Evolutionary conservation across 2,329 filamentous ascomycete genomes (phyloP).

Genomic region (Trichoderma aggressivum): DNA sequence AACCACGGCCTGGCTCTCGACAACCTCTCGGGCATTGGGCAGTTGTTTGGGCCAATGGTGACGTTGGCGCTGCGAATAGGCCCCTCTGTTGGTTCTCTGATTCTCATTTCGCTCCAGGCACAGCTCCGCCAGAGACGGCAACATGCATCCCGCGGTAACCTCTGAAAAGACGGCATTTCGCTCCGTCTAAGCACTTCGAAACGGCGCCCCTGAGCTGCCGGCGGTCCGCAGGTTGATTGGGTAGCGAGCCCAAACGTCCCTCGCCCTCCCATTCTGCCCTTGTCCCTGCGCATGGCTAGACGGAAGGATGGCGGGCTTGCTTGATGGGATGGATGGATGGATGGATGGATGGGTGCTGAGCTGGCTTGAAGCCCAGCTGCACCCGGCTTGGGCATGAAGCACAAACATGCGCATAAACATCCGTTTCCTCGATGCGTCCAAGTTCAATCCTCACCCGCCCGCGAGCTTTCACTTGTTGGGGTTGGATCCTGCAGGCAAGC

Average conservation of each 20-base stretch:
- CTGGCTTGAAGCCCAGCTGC: slow-evolving; percentile 18
- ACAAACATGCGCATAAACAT: not conserved
- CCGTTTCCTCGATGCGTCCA: not conserved
- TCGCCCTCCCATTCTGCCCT: not conserved
- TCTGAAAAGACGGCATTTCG: not conserved
- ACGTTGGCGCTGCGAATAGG: not conserved
- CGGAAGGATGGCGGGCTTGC: slow-evolving; percentile 1
- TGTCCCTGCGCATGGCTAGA: slow-evolving; percentile 2
- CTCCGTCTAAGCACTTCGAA: not conserved
- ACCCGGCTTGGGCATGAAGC: slow-evolving; percentile 17
- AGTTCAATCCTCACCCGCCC: not conserved
- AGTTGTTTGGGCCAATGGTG: slow-evolving; percentile 15
- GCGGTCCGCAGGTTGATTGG: not conserved
- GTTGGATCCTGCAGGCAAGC: not conserved
- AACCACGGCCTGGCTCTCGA: slow-evolving; percentile 4
- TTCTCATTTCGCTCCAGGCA: not conserved
- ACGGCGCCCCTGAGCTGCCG: not conserved
- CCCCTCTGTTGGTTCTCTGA: not conserved
- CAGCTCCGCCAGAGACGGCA: slow-evolving; percentile 11
- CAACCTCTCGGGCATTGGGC: slow-evolving; percentile 3
- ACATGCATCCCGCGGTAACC: slow-evolving; percentile 13
- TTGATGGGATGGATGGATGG: slow-evolving; percentile 17
- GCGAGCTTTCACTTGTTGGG: not conserved
- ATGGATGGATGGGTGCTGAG: slow-evolving; percentile 17
- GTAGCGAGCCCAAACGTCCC: not conserved